Conservation (phyloP, 331 rosid genomes). For the Saraca asoca region DNA sequence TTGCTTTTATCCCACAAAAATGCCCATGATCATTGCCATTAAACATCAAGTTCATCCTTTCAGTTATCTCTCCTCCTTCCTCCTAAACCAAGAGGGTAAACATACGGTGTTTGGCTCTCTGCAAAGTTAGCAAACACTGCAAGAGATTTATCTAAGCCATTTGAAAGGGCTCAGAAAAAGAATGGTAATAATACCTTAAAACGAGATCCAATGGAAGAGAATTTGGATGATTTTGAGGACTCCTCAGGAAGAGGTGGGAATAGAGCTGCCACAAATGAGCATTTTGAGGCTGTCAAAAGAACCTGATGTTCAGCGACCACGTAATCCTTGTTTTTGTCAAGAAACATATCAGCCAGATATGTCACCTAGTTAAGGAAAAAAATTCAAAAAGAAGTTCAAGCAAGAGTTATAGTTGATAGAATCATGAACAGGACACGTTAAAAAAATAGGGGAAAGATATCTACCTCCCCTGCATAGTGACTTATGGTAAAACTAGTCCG, state of each 20-base stretch:
- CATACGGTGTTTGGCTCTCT: neutral
- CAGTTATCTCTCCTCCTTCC: neutral
- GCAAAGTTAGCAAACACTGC: neutral
- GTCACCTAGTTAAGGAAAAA: slow-evolving; percentile 59
- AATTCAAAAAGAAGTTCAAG: slow-evolving; percentile 29
- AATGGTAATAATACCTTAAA: slow-evolving; percentile 65
- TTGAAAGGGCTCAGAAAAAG: slow-evolving; percentile 18
- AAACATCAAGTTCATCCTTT: neutral
- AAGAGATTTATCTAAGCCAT: neutral
- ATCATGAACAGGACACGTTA: slow-evolving; percentile 24
- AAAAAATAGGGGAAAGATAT: slow-evolving; percentile 34
- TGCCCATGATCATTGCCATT: neutral
- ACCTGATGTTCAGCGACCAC: slow-evolving; percentile 97
- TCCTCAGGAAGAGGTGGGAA: slow-evolving; percentile 88
- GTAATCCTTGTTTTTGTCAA: slow-evolving; percentile 98
- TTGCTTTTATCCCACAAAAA: neutral
- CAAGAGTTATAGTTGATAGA: neutral
- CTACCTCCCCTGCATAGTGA: slow-evolving; percentile 98
- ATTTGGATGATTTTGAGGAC: slow-evolving; percentile 87
- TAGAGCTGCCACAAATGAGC: slow-evolving; percentile 82
- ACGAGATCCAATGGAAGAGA: slow-evolving; percentile 96
- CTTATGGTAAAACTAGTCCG: slow-evolving; percentile 93
- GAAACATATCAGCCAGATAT: slow-evolving; percentile 89
- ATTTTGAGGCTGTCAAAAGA: slow-evolving; percentile 79
- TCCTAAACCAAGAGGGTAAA: slow-evolving; percentile 18